These are phyloP conservation scores for Lodderomyces metapsilosis DNA, from an alignment of 1,139 yeast species.

Conservation along the genomic window DNA sequence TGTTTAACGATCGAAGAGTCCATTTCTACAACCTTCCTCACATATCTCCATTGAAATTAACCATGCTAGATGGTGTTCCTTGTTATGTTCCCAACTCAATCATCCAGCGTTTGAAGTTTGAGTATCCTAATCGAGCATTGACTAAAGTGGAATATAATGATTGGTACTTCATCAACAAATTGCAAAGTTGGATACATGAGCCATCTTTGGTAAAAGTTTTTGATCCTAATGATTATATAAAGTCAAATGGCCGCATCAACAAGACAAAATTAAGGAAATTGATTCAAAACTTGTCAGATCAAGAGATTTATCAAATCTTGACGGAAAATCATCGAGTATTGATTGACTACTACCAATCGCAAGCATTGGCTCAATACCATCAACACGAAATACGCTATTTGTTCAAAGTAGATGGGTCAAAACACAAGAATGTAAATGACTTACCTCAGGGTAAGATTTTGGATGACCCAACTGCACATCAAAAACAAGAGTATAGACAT, in stretches of 20 bases:
- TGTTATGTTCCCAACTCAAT: conserved; percentile 26
- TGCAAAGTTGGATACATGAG: conserved; percentile 29
- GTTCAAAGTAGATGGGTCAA: conserved; percentile 12
- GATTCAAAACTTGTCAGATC: conserved; percentile 18
- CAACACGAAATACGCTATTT: conserved; percentile 16
- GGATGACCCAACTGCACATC: conserved; percentile 4
- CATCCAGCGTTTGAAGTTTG: conserved; percentile 22
- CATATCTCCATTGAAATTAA: conserved; percentile 24
- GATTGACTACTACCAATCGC: conserved; percentile 19
- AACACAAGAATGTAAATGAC: conserved; percentile 8
- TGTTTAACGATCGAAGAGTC: conserved; percentile 27
- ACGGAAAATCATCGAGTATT: conserved; percentile 16
- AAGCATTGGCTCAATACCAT: conserved; percentile 18
- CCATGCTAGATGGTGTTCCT: conserved; percentile 30
- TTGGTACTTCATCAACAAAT: conserved; percentile 30
- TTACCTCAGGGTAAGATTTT: conserved; percentile 7
- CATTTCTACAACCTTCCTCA: conserved; percentile 24
- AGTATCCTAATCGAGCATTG: conserved; percentile 25
- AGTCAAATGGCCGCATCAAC: conserved; percentile 5
- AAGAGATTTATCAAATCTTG: conserved; percentile 17
- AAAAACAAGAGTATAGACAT: conserved; percentile 6
- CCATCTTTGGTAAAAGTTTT: conserved; percentile 19
- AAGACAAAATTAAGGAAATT: conserved; percentile 6
- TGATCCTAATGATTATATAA: conserved; percentile 21
- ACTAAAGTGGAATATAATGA: conserved; percentile 19